Percentiles rank a stretch among this genome's conserved stretches.
phyloP scores from a whole-genome alignment of 345 rosid genomes.

The Pseudoturritis turrita region DNA sequence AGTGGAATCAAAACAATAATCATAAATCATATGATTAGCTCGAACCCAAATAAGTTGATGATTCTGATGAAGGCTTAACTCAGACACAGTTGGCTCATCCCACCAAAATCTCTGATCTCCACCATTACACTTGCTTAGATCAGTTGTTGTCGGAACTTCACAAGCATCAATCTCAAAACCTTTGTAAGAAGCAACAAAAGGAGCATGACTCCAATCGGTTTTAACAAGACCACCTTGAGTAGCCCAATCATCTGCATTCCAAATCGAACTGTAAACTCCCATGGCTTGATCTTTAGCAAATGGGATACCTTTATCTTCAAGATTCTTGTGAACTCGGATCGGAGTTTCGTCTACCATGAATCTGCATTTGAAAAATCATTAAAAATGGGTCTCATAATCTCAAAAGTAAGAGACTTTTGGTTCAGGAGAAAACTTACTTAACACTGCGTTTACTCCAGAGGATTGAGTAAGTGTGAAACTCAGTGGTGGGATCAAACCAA shows the following conservation, averaged over 20 bases:
- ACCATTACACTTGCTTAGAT: slow-evolving; percentile 45
- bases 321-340: slow-evolving; percentile 68
- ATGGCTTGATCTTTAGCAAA: slow-evolving; percentile 92
- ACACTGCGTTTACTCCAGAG: slow-evolving; percentile 86
- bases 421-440: slow-evolving; percentile 47
- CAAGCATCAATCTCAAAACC: slow-evolving; percentile 80
- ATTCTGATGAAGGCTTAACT: slow-evolving; percentile 75
- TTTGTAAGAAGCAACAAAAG: slow-evolving; percentile 79
- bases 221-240: slow-evolving; percentile 94
- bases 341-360: slow-evolving; percentile 90
- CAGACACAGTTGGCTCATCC: slow-evolving; percentile 79
- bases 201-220: slow-evolving; percentile 97
- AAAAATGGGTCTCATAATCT: neutral
- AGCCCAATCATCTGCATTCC: slow-evolving; percentile 99
- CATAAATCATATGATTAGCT: slow-evolving; percentile 87
- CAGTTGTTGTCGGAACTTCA: slow-evolving; percentile 52
- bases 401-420: neutral
- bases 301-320: slow-evolving; percentile 85
- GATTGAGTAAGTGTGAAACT: slow-evolving; percentile 78
- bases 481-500: slow-evolving; percentile 97
- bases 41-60: slow-evolving; percentile 96
- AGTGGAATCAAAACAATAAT: slow-evolving; percentile 68
- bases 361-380: slow-evolving; percentile 31
- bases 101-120: slow-evolving; percentile 74
- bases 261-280: slow-evolving; percentile 97